These are phyloP conservation scores for Aspergillus tamarii DNA, from an alignment of 2,329 filamentous ascomycete genomes.

Conservation along the genomic window DNA sequence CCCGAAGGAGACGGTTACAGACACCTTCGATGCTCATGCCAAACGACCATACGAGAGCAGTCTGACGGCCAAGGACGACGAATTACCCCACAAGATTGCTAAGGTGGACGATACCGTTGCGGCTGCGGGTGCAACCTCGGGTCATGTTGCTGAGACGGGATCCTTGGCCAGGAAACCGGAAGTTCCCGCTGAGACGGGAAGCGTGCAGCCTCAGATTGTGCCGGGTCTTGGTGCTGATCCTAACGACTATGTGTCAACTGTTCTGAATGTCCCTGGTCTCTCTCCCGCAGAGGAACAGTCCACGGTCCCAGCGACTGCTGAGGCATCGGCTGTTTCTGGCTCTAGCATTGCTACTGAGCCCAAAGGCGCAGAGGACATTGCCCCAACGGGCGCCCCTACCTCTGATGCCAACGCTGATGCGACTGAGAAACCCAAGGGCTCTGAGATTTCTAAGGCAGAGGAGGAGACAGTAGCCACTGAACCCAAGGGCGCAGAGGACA, in stretches of 20 bases:
- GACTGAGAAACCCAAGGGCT: constrained; percentile 10
- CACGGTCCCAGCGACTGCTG: not conserved
- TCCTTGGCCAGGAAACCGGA: constrained; percentile 2
- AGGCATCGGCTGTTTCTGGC: not conserved
- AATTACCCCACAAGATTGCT: constrained; percentile 40
- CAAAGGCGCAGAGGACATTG: constrained; percentile 10
- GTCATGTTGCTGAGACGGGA: constrained; percentile 10
- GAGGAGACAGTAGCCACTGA: not conserved
- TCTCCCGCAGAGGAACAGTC: constrained; percentile 13
- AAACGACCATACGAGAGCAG: constrained; percentile 44
- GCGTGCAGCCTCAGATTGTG: constrained; percentile 24
- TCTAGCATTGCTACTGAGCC: not conserved
- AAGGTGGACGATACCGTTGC: constrained; percentile 32
- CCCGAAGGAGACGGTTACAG: constrained; percentile 20
- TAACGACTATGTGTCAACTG: constrained; percentile 15
- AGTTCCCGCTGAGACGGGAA: constrained; percentile 9
- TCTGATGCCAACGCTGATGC: constrained; percentile 20
- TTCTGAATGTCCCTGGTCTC: constrained; percentile 20
- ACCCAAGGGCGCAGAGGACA: constrained; percentile 9
- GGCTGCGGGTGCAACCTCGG: constrained; percentile 7
- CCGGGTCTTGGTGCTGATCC: constrained; percentile 25
- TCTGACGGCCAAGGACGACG: constrained; percentile 34
- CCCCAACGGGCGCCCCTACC: constrained; percentile 14
- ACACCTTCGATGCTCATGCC: constrained; percentile 27
- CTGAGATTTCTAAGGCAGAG: constrained; percentile 18